Evolutionary conservation across 2,329 filamentous ascomycete species (phyloP).

Genomic region (Colletotrichum navitas): DNA sequence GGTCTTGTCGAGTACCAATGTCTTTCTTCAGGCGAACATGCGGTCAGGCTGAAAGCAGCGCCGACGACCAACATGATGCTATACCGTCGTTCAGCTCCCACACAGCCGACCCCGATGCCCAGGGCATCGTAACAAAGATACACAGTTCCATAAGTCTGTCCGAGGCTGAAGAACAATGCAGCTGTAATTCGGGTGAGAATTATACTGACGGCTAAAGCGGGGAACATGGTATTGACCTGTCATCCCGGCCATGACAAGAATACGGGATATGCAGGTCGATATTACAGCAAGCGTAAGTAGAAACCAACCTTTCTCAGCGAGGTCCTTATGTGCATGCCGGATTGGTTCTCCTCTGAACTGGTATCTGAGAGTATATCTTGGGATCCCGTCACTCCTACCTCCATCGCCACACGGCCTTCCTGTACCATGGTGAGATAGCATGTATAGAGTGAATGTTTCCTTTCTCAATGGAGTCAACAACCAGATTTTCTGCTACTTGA

Average conservation of each 20-base stretch:
- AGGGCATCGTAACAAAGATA: no score
- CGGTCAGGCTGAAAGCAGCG: not conserved
- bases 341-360: not conserved
- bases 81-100: not conserved
- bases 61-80: not conserved
- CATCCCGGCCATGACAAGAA: not conserved
- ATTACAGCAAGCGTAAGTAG: not conserved
- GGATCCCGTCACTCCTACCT: not conserved
- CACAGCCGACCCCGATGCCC: not conserved
- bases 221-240: not conserved
- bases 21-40: no score
- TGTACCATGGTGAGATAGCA: not conserved
- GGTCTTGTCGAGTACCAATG: not conserved
- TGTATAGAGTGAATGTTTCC: not conserved
- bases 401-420: not conserved
- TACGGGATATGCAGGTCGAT: not conserved
- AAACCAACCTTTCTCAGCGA: not conserved
- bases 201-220: not conserved
- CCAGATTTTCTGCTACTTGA: no score
- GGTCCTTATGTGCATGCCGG: not conserved
- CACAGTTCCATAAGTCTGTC: not conserved
- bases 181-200: not conserved
- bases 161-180: rapidly evolving
- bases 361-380: not conserved
- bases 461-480: not conserved